These are phyloP conservation scores for Turritis glabra DNA, from an alignment of 345 rosid species.

Conservation along the genomic window DNA sequence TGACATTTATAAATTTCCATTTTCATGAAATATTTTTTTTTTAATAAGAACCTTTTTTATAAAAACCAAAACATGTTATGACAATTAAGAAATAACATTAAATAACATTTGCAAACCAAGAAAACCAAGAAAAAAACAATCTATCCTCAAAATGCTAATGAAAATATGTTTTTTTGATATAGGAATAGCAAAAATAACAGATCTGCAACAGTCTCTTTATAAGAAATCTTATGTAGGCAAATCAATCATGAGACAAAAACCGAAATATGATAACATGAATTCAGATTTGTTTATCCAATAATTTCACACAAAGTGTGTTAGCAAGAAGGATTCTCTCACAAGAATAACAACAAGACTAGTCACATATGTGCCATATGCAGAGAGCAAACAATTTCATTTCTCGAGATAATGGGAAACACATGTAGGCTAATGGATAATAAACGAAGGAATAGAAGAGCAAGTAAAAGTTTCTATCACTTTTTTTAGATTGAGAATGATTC, in stretches of 20 bases:
- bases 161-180: neutral
- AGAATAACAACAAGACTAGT: neutral
- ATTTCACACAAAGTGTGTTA: neutral
- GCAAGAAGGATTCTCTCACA: neutral
- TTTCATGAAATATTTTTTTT: too few species aligned
- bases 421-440: neutral
- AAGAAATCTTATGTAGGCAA: neutral
- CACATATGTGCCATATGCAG: neutral
- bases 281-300: neutral
- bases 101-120: too few species aligned
- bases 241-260: neutral
- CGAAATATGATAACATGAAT: neutral
- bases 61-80: too few species aligned
- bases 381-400: neutral
- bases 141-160: neutral
- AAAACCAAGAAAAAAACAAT: neutral
- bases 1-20: too few species aligned
- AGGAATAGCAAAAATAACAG: neutral
- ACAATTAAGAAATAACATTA: too few species aligned
- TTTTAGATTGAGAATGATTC: neutral
- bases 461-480: neutral
- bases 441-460: neutral
- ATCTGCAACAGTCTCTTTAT: neutral
- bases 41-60: too few species aligned
- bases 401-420: neutral